Percentiles rank a stretch among this genome's conserved stretches.
Evolutionary conservation across 352 stramenopile species (phyloP).

Genomic region (Globisporangium camurandrum): DNA sequence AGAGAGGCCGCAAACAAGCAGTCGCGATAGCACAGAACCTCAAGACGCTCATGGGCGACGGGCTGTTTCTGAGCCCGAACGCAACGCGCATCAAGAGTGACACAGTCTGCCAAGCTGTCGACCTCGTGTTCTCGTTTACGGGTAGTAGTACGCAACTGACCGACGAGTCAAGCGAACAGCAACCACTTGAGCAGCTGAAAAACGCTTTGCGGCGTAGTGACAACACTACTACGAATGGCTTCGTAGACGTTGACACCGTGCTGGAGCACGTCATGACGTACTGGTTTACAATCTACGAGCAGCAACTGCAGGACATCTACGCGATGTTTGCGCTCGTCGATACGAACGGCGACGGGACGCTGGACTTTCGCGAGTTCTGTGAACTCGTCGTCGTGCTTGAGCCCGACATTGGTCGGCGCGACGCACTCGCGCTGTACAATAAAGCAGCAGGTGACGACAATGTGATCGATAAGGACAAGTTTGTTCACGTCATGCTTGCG

Average conservation of each 20-base stretch:
- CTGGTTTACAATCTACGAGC: conserved; percentile 71
- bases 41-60: conserved; percentile 61
- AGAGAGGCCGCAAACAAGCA: conserved; percentile 59
- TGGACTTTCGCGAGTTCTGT: conserved; percentile 73
- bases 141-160: conserved; percentile 36
- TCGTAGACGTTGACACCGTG: conserved; percentile 64
- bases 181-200: neutral
- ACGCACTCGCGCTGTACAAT: conserved; percentile 55
- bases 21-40: conserved; percentile 62
- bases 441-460: conserved; percentile 57
- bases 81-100: conserved; percentile 46
- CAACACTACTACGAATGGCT: conserved; percentile 14
- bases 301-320: conserved; percentile 72
- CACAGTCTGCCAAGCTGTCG: conserved; percentile 54
- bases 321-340: conserved; percentile 67
- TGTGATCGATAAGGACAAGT: conserved; percentile 76
- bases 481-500: conserved; percentile 65
- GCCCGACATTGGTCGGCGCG: conserved; percentile 52
- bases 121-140: conserved; percentile 69
- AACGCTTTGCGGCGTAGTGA: neutral
- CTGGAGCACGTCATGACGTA: conserved; percentile 76
- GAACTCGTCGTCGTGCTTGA: conserved; percentile 56
- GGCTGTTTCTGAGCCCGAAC: conserved; percentile 48
- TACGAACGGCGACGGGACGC: conserved; percentile 52
- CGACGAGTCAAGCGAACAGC: no score